Evolutionary conservation across 345 rosid species (phyloP).

Genomic region (Eucalyptus victrix): DNA sequence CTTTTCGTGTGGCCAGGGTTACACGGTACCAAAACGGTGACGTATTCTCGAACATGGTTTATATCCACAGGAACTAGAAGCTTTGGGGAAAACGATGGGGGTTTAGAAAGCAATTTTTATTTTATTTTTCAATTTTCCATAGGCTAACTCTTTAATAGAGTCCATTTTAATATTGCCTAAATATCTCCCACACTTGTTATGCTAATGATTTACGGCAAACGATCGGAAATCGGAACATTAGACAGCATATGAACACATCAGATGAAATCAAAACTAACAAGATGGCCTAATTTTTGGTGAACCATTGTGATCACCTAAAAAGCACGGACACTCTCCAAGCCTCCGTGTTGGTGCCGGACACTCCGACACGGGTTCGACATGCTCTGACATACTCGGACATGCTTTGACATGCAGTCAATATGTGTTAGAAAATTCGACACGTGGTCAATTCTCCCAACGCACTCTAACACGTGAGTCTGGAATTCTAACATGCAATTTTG

Average conservation of each 20-base stretch:
- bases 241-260: fast-evolving
- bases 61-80: too few species aligned
- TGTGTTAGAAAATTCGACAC: too few species aligned
- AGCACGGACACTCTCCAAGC: too few species aligned
- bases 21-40: too few species aligned
- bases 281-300: neutral
- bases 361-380: fast-evolving
- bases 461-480: fast-evolving
- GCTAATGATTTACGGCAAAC: neutral
- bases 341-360: too few species aligned
- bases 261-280: neutral
- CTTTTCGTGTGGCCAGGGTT: too few species aligned
- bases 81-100: too few species aligned
- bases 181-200: neutral
- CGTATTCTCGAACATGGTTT: too few species aligned
- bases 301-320: neutral
- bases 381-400: fast-evolving
- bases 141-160: neutral
- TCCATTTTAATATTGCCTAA: neutral
- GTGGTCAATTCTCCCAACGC: too few species aligned
- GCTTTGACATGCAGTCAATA: too few species aligned
- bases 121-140: neutral
- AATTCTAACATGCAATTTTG: too few species aligned
- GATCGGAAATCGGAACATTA: neutral
- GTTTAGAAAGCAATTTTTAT: too few species aligned